Evolutionary conservation across 2,329 filamentous ascomycete genomes (phyloP), one percentile per base, ranked within the genome.

Genomic region (Penicillium sp.): DNA sequence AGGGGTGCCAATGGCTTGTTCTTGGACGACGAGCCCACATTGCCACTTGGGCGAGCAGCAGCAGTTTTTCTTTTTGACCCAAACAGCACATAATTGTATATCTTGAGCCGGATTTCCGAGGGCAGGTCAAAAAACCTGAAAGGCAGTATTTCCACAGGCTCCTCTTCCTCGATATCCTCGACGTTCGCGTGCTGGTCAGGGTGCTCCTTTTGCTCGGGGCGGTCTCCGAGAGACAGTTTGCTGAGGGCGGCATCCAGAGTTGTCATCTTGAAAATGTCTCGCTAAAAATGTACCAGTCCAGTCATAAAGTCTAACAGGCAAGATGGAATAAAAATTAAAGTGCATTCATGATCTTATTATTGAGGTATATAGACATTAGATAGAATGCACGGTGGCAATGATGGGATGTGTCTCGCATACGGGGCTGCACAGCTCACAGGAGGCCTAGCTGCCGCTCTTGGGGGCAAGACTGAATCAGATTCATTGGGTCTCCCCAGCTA

Each of bases 41-140:
- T 70, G 61, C 70, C 70, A 20, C 64, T 69, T 47, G 62, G 60
- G 40, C 65, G 64, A 45, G 59, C 33, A 26, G 42, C 35, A 14
- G 59, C 60, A 51, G 61, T 66, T 38, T 63, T 72, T 57, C 63
- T 67, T 43, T 61, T 63, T 1, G 69, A 68, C 2, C 66, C 67
- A 66, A 73, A 71, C 49, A 83, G 74, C 38, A 78, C 65, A 46
- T 73, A 68, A 57, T 74, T 67, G 64, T 81, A 81, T 57, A 83
- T 73, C 54, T 71, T 73, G n/a, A 78, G 65, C 21, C 80, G 78
- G 40, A 83, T 73, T 60, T 83, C 80, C n/a, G 72, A 75, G 1
- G 80, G 80, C 1, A 83, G 72, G 55, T 78, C 74, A 64, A 82
- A 76, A 68, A 83, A 81, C 55, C 70, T 77, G 64, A 82, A 83